Conservation (phyloP, 148 eudicot genomes). For the Cornus kousa region DNA sequence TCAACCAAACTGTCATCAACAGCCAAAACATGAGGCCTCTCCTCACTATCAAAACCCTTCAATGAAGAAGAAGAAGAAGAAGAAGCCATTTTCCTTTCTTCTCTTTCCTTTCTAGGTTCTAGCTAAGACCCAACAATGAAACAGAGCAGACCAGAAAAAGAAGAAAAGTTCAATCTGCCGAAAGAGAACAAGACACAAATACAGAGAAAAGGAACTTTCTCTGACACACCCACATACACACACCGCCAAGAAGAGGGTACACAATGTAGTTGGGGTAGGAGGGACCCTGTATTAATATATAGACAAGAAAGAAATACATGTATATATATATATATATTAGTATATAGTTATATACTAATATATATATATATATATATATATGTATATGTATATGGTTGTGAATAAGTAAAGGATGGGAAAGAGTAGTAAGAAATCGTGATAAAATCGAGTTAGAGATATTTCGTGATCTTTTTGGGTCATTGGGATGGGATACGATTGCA, state of each 20-base stretch:
- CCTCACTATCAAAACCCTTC: not conserved
- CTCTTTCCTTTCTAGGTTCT: not conserved
- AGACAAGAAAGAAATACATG: not conserved
- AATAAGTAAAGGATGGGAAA: not conserved
- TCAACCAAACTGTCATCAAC: constrained; percentile 34
- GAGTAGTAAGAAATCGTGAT: constrained; percentile 11
- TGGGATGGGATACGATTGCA: constrained; percentile 24
- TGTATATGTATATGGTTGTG: not conserved
- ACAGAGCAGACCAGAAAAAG: not conserved
- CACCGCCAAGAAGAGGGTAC: no score
- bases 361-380: not conserved
- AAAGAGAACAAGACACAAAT: not conserved
- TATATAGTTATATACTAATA: not conserved
- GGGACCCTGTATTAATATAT: not conserved
- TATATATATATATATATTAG: not conserved
- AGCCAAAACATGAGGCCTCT: constrained; percentile 28
- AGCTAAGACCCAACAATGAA: not conserved
- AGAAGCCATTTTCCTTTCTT: constrained; percentile 1
- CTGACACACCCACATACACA: no score
- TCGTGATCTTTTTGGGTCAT: constrained; percentile 29
- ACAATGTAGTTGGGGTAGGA: not conserved
- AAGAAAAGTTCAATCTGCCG: not conserved
- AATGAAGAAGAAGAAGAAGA: constrained; percentile 5
- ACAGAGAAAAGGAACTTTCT: not conserved
- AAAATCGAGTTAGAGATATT: constrained; percentile 27